Conservation (phyloP, 495 filamentous ascomycete species). For the Opeltia flavorubescens region DNA sequence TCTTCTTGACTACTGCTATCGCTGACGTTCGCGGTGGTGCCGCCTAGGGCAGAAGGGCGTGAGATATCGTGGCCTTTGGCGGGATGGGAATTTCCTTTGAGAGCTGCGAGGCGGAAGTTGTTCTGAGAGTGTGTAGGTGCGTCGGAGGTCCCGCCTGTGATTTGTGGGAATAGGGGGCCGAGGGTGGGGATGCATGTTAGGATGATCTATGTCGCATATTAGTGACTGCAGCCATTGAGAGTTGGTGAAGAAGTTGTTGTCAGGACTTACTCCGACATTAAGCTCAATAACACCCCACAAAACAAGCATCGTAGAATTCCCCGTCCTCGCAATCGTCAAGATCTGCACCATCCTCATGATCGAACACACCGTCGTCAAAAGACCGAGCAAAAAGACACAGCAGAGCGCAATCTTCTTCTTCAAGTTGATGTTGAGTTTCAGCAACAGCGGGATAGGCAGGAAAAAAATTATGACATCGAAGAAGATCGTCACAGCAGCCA, state of each 20-base stretch:
- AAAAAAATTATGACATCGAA: conserved; percentile 39
- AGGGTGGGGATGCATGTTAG: conserved; percentile 11
- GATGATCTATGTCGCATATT: not conserved
- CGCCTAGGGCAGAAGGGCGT: not conserved
- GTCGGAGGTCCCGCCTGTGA: conserved; percentile 2
- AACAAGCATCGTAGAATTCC: conserved; percentile 44
- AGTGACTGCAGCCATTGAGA: not conserved
- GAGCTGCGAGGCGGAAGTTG: not conserved
- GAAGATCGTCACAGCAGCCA: conserved; percentile 37
- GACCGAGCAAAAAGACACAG: conserved; percentile 40
- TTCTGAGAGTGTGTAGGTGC: not conserved
- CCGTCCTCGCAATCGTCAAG: conserved; percentile 34
- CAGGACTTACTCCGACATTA: conserved; percentile 33
- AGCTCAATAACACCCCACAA: conserved; percentile 46
- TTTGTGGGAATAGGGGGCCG: conserved; percentile 7
- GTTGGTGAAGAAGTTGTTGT: not conserved
- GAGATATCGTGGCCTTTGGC: too few species aligned
- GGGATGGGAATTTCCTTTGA: not conserved
- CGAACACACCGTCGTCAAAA: conserved; percentile 45
- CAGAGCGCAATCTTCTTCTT: conserved; percentile 39
- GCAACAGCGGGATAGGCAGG: conserved; percentile 38
- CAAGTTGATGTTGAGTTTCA: conserved; percentile 33
- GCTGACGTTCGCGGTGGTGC: not conserved
- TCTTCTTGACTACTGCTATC: conserved; percentile 1
- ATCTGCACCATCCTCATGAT: conserved; percentile 41